phyloP scores from a whole-genome alignment of 176 grass and related monocot genomes.

The Zoysia japonica region DNA sequence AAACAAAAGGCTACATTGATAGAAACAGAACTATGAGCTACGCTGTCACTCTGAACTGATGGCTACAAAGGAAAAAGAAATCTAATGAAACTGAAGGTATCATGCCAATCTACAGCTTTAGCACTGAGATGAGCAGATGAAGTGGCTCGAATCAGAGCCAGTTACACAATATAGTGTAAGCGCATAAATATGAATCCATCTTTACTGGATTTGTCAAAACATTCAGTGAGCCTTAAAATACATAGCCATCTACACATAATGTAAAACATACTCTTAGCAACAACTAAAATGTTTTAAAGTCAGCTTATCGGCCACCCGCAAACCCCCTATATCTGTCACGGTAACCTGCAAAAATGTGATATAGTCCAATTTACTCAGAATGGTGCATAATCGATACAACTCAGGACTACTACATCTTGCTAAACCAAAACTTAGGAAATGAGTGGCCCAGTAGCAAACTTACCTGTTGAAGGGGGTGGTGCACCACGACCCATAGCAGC shows the following conservation, averaged over 20 bases:
- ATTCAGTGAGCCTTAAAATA: constrained; percentile 39
- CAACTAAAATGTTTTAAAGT: constrained; percentile 31
- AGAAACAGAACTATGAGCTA: not conserved
- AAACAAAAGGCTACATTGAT: not conserved
- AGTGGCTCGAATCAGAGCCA: not conserved
- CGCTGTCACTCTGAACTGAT: not conserved
- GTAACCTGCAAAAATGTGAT: constrained; percentile 52
- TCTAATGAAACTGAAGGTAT: constrained; percentile 32
- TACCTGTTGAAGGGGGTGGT: constrained; percentile 68
- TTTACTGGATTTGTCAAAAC: constrained; percentile 38
- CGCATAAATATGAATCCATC: constrained; percentile 31
- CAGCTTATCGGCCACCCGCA: constrained; percentile 66
- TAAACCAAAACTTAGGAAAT: constrained; percentile 19
- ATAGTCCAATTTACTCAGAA: constrained; percentile 33
- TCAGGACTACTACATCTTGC: constrained; percentile 1
- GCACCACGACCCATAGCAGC: constrained; percentile 80
- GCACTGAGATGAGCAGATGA: constrained; percentile 30
- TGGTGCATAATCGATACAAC: constrained; percentile 1
- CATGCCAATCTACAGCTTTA: constrained; percentile 20
- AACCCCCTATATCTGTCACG: constrained; percentile 77
- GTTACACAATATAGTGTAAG: not conserved
- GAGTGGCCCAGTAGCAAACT: not conserved
- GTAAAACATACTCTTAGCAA: constrained; percentile 26
- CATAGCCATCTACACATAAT: constrained; percentile 39
- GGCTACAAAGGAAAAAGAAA: constrained; percentile 1